Base-by-base conservation (phyloP, 345 rosid species). In the Theobroma cacao region DNA sequence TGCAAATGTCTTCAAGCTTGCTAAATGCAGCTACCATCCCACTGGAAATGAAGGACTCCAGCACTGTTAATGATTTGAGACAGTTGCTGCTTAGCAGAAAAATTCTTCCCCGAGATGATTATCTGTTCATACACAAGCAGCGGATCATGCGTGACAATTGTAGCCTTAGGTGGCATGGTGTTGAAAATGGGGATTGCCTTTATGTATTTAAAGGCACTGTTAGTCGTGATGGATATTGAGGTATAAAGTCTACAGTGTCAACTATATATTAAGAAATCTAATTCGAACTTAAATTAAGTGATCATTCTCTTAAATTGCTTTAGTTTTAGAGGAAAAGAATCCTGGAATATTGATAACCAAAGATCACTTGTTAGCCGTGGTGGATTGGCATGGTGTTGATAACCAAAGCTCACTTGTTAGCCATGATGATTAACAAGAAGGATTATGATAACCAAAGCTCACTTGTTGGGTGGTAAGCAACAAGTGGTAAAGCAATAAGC, bases 101-200 rank as follows among this genome's bases (percentile, higher is more conserved):
- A 74, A 85, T 83, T 53, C 83, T 94, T 58, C 97, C 97, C 1
- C 75, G 30, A 48, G 97, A 92, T 33, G 95, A 92, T 59, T 96
- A 94, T 62, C 79, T 94, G 80, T 94, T 92, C 78, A 90, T 96
- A 30, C 97, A 94, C 80, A 94, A 89, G 81, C 98, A 91, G 78
- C 76, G 97, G 86, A 89, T 93, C 64, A 93, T 94, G 97, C 82
- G 90, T 22, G 91, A 88, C 13, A 75, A 74, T 56, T 92, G 96
- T 79, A 91, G 92, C 82, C 90, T 92, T 31, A 80, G 87, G 30
- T 93, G 97, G 97, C 97, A 93, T 66, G 94, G 97, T 3, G 94
- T 91, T 33, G 92, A 91, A 55, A 75, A 86, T 75, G 95, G 90
- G 8, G 98, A 93, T 11, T 71, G 69, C 18, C 90, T 95, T 66